Evolutionary conservation across 2,329 filamentous ascomycete genomes (phyloP), one percentile per base, ranked within the genome.

Genomic region (Xylaria sp.): DNA sequence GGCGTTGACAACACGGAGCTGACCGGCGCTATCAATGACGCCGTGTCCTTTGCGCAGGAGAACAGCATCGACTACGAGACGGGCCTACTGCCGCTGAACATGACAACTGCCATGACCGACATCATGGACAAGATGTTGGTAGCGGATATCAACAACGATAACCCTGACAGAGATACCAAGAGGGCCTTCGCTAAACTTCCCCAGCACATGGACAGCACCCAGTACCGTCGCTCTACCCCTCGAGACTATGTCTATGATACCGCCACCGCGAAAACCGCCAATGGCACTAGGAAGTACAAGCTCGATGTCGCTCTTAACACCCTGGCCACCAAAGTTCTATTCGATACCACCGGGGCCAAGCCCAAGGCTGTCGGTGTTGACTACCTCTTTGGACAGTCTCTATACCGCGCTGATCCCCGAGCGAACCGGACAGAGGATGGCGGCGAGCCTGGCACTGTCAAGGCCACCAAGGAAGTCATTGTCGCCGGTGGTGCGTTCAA

Each of bases 231-330:
- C 16, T 91, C 58, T 74, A 87, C 70, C 76, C 82, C 58, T 81
- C 81, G 82, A n/a, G 83, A 84, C 69, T 84, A 84, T 6, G 80
- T 81, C 69, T 83, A 84, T 74, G 66, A 73, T 2, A 59, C 71
- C 4, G 69, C 68, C 16, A 72, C 71, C 1, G 73, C 74, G 2
- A 74, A 58, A 27, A 74, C 75, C 53, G 27, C 61, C 1, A 81
- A 88, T 67, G 87, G 87, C 35, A 82, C 80, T 48, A 84, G 84
- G 74, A 84, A 79, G 70, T 89, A 88, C 75, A 85, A 83, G 51
- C 84, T 90, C 1, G 86, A 88, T 67, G 81, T 90, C 62, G 81
- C 83, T 54, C 82, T 85, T 23, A 80, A 85, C 75, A 81, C 78
- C 59, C 78, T 82, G 44, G 84, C 82, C 13, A 85, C 83, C 47